These are phyloP conservation scores for Fusarium dimerum DNA, from an alignment of 2,329 filamentous ascomycete species.

Conservation along the genomic window DNA sequence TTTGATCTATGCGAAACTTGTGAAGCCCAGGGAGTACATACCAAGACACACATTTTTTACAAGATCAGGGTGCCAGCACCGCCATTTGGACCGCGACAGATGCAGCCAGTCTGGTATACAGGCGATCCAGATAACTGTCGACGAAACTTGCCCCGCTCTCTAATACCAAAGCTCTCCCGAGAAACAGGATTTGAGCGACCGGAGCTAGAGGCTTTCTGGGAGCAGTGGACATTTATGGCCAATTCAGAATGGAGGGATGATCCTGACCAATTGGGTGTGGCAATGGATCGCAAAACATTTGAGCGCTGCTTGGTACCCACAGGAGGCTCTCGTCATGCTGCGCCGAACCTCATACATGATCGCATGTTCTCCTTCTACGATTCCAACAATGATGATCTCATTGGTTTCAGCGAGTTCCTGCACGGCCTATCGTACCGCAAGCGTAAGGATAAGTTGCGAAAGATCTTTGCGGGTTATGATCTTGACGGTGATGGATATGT, in stretches of 20 bases:
- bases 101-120: conserved; percentile 83
- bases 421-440: conserved; percentile 74
- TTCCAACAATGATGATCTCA: conserved; percentile 82
- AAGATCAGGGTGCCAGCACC: conserved; percentile 91
- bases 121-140: conserved; percentile 77
- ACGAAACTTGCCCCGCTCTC: conserved; percentile 63
- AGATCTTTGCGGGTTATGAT: conserved; percentile 88
- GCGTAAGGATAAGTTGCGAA: conserved; percentile 66
- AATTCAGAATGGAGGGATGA: conserved; percentile 83
- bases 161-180: conserved; percentile 68
- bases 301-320: conserved; percentile 86
- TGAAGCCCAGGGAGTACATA: conserved; percentile 76
- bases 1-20: conserved; percentile 95
- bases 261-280: conserved; percentile 73
- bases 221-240: conserved; percentile 94
- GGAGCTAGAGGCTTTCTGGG: conserved; percentile 91
- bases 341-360: conserved; percentile 90
- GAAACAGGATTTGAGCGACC: conserved; percentile 81
- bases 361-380: conserved; percentile 98
- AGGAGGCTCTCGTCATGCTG: conserved; percentile 74
- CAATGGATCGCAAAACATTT: conserved; percentile 91
- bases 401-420: conserved; percentile 90
- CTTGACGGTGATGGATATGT: conserved; percentile 86
- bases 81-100: conserved; percentile 77
- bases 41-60: conserved; percentile 93